These are phyloP conservation scores for Penicillium psychrosexuale DNA, from an alignment of 2,329 filamentous ascomycete genomes.

Conservation along the genomic window DNA sequence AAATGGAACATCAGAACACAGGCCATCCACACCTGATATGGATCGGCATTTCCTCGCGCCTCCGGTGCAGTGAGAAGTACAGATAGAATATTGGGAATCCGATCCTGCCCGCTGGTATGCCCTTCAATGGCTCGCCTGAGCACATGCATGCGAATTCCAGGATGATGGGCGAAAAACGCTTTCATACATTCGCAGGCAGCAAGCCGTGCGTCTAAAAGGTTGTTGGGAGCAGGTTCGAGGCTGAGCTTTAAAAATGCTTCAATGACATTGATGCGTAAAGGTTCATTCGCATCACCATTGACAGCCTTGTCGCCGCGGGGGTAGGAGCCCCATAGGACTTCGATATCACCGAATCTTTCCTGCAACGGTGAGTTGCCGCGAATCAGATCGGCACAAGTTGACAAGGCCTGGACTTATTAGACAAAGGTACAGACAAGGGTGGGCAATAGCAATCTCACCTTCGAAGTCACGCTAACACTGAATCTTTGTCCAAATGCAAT, in stretches of 20 bases:
- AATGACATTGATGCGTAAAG: conserved; percentile 76
- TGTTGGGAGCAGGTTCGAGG: conserved; percentile 63
- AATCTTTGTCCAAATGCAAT: conserved; percentile 74
- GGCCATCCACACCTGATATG: conserved; percentile 87
- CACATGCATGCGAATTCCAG: conserved; percentile 80
- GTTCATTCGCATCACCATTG: conserved; percentile 49
- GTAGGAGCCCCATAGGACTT: conserved; percentile 55
- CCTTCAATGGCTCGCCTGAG: conserved; percentile 84
- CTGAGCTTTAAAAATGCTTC: conserved; percentile 85
- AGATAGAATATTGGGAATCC: conserved; percentile 83
- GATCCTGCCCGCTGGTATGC: conserved; percentile 71
- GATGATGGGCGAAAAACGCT: conserved; percentile 82
- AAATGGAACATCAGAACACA: conserved; percentile 83
- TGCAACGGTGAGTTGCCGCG: conserved; percentile 75
- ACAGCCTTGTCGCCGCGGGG: conserved; percentile 19
- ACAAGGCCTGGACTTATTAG: conserved; percentile 60
- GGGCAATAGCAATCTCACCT: conserved; percentile 53
- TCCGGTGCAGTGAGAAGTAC: conserved; percentile 69
- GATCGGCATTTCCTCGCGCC: conserved; percentile 64
- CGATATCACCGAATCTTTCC: conserved; percentile 83
- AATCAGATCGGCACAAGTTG: conserved; percentile 84
- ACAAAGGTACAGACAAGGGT: not conserved
- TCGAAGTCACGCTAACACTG: conserved; percentile 74
- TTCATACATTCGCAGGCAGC: conserved; percentile 88
- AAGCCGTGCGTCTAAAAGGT: conserved; percentile 74